phyloP scores from a whole-genome alignment of 2,329 filamentous ascomycete species.

The Oidium heveae region DNA sequence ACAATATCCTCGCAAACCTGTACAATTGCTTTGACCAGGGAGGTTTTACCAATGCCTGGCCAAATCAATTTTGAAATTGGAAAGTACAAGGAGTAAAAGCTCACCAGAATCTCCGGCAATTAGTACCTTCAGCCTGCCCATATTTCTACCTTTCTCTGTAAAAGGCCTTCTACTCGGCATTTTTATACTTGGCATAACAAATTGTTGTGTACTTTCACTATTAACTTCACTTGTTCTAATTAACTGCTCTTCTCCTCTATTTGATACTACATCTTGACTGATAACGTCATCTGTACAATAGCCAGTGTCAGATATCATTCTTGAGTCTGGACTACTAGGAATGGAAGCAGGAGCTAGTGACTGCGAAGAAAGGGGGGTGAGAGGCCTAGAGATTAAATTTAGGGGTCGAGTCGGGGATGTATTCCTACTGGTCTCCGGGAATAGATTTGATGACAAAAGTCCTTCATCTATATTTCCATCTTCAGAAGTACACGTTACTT shows the following conservation, averaged over 20 bases:
- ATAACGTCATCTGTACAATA: slow-evolving; percentile 22
- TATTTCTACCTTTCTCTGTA: slow-evolving; percentile 56
- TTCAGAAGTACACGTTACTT: slow-evolving; percentile 5
- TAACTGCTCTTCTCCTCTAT: slow-evolving; percentile 17
- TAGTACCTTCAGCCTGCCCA: slow-evolving; percentile 76
- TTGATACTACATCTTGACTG: slow-evolving; percentile 15
- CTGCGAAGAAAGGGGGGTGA: slow-evolving; percentile 20
- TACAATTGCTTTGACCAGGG: slow-evolving; percentile 66
- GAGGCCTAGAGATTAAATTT: slow-evolving; percentile 18
- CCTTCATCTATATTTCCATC: slow-evolving; percentile 7
- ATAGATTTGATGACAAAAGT: slow-evolving; percentile 14
- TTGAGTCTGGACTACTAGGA: slow-evolving; percentile 26
- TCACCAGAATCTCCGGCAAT: slow-evolving; percentile 56
- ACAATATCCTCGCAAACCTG: slow-evolving; percentile 80
- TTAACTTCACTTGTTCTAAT: slow-evolving; percentile 21
- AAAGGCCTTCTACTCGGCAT: slow-evolving; percentile 81
- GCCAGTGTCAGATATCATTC: slow-evolving; percentile 23
- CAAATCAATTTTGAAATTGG: slow-evolving; percentile 3
- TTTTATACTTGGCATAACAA: slow-evolving; percentile 93
- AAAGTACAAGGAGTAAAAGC: slow-evolving; percentile 4
- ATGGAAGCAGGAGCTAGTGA: slow-evolving; percentile 18
- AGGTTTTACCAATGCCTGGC: slow-evolving; percentile 64
- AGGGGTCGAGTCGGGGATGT: slow-evolving; percentile 12
- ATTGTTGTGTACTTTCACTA: slow-evolving; percentile 37
- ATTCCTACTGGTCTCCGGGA: slow-evolving; percentile 14